phyloP scores from a whole-genome alignment of 495 filamentous ascomycete genomes.

The Neohortaea acidophila region DNA sequence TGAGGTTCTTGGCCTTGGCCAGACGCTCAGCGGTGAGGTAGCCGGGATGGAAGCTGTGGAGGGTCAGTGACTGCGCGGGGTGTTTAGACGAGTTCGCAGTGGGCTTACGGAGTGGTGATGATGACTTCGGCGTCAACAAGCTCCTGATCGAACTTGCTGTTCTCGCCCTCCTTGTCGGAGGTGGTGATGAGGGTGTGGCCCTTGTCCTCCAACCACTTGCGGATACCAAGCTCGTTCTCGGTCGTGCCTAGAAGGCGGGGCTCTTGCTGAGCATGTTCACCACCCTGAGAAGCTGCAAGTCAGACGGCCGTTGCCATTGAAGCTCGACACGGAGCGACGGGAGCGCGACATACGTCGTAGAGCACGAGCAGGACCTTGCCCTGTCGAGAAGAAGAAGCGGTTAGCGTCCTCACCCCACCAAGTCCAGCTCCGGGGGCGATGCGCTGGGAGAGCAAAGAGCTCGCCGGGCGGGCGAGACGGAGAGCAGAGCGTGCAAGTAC shows the following conservation, averaged over 20 bases:
- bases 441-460: slow-evolving; percentile 35
- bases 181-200: slow-evolving; percentile 95
- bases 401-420: slow-evolving; percentile 37
- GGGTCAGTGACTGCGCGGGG: not conserved
- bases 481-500: slow-evolving; percentile 52
- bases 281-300: no score
- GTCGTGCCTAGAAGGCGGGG: slow-evolving; percentile 82
- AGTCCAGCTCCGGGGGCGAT: slow-evolving; percentile 23
- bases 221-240: slow-evolving; percentile 92
- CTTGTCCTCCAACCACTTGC: slow-evolving; percentile 90
- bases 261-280: slow-evolving; percentile 56
- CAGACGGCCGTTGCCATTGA: slow-evolving; percentile 9
- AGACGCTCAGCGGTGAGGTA: slow-evolving; percentile 95
- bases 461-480: slow-evolving; percentile 43
- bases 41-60: slow-evolving; percentile 84
- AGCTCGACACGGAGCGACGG: slow-evolving; percentile 1
- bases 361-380: slow-evolving; percentile 61
- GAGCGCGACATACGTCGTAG: slow-evolving; percentile 48
- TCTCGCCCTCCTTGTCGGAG: slow-evolving; percentile 88
- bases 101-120: slow-evolving; percentile 86
- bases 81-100: not conserved
- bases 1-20: slow-evolving; percentile 96
- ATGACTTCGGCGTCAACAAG: slow-evolving; percentile 94
- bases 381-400: slow-evolving; percentile 41
- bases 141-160: slow-evolving; percentile 88